These are phyloP conservation scores for Trichosporon faecale DNA, from an alignment of 1,284 basidiomycete species.

Conservation along the genomic window DNA sequence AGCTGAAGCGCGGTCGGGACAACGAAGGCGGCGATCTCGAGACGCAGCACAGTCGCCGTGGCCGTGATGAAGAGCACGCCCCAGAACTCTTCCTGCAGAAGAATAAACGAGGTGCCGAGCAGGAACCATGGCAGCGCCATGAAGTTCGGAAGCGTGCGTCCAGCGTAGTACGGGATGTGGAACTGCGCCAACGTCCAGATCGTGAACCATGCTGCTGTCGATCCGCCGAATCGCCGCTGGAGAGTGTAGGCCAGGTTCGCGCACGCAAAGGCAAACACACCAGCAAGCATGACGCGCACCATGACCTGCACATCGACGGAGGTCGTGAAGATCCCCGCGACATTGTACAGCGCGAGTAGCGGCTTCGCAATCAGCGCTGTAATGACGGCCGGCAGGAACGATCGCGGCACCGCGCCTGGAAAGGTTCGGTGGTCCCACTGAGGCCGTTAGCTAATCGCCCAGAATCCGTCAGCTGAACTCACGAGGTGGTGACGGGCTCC, in stretches of 20 bases:
- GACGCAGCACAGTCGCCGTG: slow-evolving; percentile 70
- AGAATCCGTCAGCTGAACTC: not conserved
- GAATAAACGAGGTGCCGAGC: slow-evolving; percentile 29
- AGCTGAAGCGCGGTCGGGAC: slow-evolving; percentile 63
- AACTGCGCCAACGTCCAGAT: slow-evolving; percentile 77
- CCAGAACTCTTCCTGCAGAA: slow-evolving; percentile 26
- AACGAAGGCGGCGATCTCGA: slow-evolving; percentile 72
- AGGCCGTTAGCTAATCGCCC: not conserved
- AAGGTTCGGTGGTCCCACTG: slow-evolving; percentile 89
- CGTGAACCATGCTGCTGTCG: slow-evolving; percentile 62
- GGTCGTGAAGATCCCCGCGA: not conserved
- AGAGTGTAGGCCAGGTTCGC: slow-evolving; percentile 64
- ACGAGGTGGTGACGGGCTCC: slow-evolving; percentile 17
- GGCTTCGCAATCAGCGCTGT: not conserved
- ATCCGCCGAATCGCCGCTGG: slow-evolving; percentile 62
- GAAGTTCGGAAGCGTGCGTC: slow-evolving; percentile 91
- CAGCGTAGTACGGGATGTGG: slow-evolving; percentile 88
- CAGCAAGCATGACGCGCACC: slow-evolving; percentile 71
- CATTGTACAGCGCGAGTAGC: slow-evolving; percentile 6
- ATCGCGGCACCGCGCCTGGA: slow-evolving; percentile 83
- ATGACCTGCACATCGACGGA: slow-evolving; percentile 61
- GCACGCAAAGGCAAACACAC: slow-evolving; percentile 65
- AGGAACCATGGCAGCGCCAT: slow-evolving; percentile 65
- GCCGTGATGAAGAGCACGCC: slow-evolving; percentile 60
- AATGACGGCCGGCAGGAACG: slow-evolving; percentile 63